Evolutionary conservation across 2,329 filamentous ascomycete species (phyloP).

Genomic region (Pseudogymnoascus sp.): DNA sequence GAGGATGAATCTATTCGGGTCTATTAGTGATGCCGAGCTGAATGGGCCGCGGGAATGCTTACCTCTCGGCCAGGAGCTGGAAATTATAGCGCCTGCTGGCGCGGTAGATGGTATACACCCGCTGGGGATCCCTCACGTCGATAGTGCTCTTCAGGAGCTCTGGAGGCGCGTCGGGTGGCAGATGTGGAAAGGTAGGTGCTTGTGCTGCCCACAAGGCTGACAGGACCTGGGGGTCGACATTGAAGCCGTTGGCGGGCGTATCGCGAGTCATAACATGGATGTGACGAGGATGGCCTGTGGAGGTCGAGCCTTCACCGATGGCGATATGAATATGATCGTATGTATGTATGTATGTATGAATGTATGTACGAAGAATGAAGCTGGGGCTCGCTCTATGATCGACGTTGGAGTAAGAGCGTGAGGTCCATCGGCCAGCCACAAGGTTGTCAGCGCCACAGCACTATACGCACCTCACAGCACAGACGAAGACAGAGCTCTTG

Average conservation of each 20-base stretch:
- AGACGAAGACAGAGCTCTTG: neutral
- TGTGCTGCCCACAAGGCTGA: conserved; percentile 54
- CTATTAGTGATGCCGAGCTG: conserved; percentile 13
- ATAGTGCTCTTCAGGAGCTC: conserved; percentile 48
- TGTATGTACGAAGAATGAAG: neutral
- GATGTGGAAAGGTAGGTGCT: conserved; percentile 41
- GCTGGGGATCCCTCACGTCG: conserved; percentile 52
- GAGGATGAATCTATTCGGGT: conserved; percentile 56
- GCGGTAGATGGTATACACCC: conserved; percentile 52
- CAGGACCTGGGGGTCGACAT: conserved; percentile 31
- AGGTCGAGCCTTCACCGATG: neutral
- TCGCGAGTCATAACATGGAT: conserved; percentile 44
- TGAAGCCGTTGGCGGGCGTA: conserved; percentile 17
- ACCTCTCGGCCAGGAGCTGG: conserved; percentile 62
- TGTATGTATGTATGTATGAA: neutral
- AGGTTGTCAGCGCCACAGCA: neutral
- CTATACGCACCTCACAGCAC: neutral
- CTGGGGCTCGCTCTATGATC: neutral
- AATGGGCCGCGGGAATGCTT: conserved; percentile 23
- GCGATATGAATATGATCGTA: neutral
- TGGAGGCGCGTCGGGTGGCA: conserved; percentile 52
- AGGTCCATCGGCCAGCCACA: neutral
- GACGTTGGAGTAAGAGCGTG: neutral
- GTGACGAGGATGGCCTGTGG: conserved; percentile 3
- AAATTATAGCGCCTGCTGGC: conserved; percentile 55